Base-by-base conservation (phyloP, 495 filamentous ascomycete genomes). In the Durotheca rogersii region DNA sequence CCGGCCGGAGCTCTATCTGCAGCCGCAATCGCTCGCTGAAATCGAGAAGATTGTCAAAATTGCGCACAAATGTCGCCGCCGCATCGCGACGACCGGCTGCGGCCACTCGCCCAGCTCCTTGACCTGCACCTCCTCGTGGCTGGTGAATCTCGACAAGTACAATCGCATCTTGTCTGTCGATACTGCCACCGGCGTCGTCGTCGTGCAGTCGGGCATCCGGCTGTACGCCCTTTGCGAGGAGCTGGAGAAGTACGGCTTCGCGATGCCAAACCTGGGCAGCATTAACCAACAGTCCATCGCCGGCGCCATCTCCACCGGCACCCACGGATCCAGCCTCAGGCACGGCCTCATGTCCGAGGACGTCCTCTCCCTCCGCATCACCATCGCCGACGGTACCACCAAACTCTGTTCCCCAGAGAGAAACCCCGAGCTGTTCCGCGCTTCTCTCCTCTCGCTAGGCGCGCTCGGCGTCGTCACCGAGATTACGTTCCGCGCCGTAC, bases 241-340 rank as follows among this genome's bases (percentile, higher is more conserved):
- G 47, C 76, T 96, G 41, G 85, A 86, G 43, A 78, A 82, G 41
- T 63, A 82, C 50, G 89, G 88, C 6, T 75, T 96, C 45, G 84
- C 88, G 7, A 79, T 97, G 76, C 86, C 86, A 15, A 95, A 90
- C 61, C 74, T 97, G 38, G 93, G 93, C 6, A 95, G 89, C 67
- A 98, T 98, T 62, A 89, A 95, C 58, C 80, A 89, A 51, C 93
- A 98, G 74, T 91, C 87, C 40, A 84, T 97, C 57, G 93, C 88
- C 9, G 93, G 93, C 16, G 93, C 90, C 18, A 92, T 98, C 37
- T 80, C 86, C 29, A 98, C 93, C 7, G 89, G 86, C 19, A 98
- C 93, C 1, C 93, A 98, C 64, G 94, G 93, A 35, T 91, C 86
- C 52, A 90, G 88, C 35, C 71, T 95, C 31, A 73, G 68, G 17